Conservation (phyloP, 2,329 filamentous ascomycete genomes). For the Trichoderma endophyticum region DNA sequence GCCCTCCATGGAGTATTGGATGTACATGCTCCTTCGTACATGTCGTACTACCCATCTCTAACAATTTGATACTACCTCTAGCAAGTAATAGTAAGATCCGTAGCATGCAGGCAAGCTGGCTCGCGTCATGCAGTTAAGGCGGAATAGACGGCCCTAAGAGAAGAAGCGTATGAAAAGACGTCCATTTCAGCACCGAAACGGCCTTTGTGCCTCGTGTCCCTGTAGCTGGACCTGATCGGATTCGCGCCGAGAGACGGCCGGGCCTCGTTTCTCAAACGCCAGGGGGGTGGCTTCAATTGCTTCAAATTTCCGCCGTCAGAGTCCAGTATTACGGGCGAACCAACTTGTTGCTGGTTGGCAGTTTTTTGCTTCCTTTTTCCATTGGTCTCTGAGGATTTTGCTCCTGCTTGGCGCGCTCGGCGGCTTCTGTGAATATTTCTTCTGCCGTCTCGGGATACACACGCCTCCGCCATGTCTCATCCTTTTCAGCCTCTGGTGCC, state of each 20-base stretch:
- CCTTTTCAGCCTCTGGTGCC: neutral
- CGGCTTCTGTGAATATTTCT: neutral
- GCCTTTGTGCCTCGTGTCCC: slow-evolving; percentile 7
- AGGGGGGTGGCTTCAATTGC: neutral
- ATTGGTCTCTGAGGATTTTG: neutral
- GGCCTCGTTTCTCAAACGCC: neutral
- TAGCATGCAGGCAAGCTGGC: slow-evolving; percentile 16
- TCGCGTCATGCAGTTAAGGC: slow-evolving; percentile 15
- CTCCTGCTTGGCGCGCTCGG: slow-evolving; percentile 4
- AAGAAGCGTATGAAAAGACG: neutral
- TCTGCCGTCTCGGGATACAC: neutral
- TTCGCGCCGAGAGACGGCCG: slow-evolving; percentile 16
- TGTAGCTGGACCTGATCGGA: slow-evolving; percentile 9
- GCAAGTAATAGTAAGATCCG: slow-evolving; percentile 6
- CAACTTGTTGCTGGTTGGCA: neutral
- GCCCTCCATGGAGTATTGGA: neutral
- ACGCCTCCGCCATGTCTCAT: slow-evolving; percentile 10
- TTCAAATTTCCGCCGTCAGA: neutral
- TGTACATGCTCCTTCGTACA: neutral
- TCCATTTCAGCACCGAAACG: neutral
- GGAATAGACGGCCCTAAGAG: neutral
- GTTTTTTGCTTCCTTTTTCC: neutral
- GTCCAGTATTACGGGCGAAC: neutral
- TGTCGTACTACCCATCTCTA: neutral
- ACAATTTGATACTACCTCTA: neutral